These are phyloP conservation scores for Rhytidiadelphus loreus DNA, from an alignment of 225 moss, liverwort and hornwort genomes.

Conservation along the genomic window DNA sequence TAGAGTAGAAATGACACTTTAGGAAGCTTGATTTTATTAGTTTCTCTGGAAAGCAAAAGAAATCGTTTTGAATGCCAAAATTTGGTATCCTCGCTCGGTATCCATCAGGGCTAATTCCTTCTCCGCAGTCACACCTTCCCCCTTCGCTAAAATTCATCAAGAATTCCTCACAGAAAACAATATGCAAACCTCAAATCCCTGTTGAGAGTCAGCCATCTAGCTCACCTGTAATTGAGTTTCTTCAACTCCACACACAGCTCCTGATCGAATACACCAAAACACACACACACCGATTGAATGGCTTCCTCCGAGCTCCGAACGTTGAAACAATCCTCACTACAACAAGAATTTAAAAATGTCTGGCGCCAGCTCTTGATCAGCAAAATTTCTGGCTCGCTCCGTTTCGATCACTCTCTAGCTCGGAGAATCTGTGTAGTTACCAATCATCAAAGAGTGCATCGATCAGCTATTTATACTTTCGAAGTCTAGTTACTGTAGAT, in stretches of 20 bases:
- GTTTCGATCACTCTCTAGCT: not conserved
- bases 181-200: not conserved
- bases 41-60: rapidly evolving
- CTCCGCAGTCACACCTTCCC: not conserved
- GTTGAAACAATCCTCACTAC: too few relatives aligned
- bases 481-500: not conserved
- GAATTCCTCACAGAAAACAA: not conserved
- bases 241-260: not conserved
- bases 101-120: too few relatives aligned
- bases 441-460: not conserved
- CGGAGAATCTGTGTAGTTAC: too few relatives aligned
- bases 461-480: not conserved
- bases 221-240: not conserved
- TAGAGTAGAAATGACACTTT: rapidly evolving
- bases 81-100: too few relatives aligned
- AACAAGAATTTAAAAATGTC: too few relatives aligned
- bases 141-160: not conserved
- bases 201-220: not conserved
- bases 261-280: not conserved
- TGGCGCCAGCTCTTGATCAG: too few relatives aligned
- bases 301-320: too few relatives aligned
- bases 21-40: rapidly evolving
- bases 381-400: too few relatives aligned
- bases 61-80: not conserved
- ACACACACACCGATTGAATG: too few relatives aligned